These are phyloP conservation scores for Letharia columbiana DNA, from an alignment of 495 filamentous ascomycete species.

Conservation along the genomic window DNA sequence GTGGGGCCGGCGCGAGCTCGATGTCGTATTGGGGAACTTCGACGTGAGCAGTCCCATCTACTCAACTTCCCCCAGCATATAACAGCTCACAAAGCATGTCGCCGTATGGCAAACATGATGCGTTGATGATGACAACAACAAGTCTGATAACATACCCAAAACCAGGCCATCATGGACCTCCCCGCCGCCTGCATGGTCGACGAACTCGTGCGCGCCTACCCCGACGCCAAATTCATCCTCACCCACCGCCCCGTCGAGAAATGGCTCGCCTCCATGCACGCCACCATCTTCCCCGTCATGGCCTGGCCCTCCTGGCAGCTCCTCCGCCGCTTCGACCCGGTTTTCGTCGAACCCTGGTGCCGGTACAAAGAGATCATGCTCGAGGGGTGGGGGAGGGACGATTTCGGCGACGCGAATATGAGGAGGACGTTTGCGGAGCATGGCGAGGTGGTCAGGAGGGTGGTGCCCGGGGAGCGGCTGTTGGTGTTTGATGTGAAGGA, in stretches of 20 bases:
- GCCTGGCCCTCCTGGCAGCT: not conserved
- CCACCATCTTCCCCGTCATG: not conserved
- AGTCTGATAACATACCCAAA: too few relatives aligned
- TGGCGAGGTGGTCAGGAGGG: not conserved
- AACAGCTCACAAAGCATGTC: too few relatives aligned
- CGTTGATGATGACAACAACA: too few relatives aligned
- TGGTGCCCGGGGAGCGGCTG: not conserved
- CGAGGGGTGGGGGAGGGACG: not conserved
- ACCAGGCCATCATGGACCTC: conserved; percentile 1
- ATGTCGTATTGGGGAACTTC: not conserved
- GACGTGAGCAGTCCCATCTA: not conserved
- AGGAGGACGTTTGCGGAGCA: not conserved
- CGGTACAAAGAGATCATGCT: not conserved
- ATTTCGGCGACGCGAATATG: not conserved
- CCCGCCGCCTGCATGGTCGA: not conserved
- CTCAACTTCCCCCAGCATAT: not conserved
- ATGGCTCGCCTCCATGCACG: not conserved
- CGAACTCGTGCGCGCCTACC: not conserved
- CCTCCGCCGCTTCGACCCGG: not conserved
- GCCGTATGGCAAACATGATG: too few relatives aligned
- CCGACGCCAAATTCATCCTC: not conserved
- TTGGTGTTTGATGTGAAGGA: not conserved
- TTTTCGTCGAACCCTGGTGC: not conserved
- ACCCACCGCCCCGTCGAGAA: not conserved
- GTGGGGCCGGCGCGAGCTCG: not conserved